Evolutionary conservation across 78 protist species (phyloP).

Genomic region (Protostelium mycophagum): DNA sequence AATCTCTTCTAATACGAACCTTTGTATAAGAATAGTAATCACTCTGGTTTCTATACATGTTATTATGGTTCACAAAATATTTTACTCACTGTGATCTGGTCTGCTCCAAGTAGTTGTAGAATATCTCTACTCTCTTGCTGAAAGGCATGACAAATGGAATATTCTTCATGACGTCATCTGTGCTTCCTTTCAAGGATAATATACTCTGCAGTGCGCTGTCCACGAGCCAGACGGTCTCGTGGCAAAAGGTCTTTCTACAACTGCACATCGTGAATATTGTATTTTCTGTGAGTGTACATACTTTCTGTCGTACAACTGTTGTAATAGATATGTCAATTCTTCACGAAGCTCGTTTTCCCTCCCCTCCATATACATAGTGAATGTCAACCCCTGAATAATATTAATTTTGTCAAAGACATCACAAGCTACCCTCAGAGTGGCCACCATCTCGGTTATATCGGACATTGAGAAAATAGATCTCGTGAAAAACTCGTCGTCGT

Average conservation of each 20-base stretch:
- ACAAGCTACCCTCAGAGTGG: background rate
- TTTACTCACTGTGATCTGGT: too few relatives aligned
- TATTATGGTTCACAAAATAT: too few relatives aligned
- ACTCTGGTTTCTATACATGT: background rate
- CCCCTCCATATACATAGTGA: background rate
- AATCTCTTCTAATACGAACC: conserved; percentile 1
- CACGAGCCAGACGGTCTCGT: background rate
- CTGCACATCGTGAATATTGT: background rate
- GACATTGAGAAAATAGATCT: background rate
- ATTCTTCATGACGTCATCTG: background rate
- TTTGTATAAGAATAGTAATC: background rate
- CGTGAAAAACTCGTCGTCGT: background rate
- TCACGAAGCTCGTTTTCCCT: background rate
- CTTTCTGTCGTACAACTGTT: conserved; percentile 1
- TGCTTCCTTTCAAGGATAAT: background rate
- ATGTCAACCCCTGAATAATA: background rate
- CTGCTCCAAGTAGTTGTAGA: conserved; percentile 1
- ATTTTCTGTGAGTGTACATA: background rate
- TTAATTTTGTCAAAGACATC: too few relatives aligned
- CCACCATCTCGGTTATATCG: background rate
- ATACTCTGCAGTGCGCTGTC: background rate
- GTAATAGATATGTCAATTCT: background rate
- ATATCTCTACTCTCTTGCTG: conserved; percentile 17
- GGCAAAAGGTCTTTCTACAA: background rate
- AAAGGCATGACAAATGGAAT: conserved; percentile 51